Evolutionary conservation across 2,329 filamentous ascomycete species (phyloP).

Genomic region (Fusarium fujikuroi): DNA sequence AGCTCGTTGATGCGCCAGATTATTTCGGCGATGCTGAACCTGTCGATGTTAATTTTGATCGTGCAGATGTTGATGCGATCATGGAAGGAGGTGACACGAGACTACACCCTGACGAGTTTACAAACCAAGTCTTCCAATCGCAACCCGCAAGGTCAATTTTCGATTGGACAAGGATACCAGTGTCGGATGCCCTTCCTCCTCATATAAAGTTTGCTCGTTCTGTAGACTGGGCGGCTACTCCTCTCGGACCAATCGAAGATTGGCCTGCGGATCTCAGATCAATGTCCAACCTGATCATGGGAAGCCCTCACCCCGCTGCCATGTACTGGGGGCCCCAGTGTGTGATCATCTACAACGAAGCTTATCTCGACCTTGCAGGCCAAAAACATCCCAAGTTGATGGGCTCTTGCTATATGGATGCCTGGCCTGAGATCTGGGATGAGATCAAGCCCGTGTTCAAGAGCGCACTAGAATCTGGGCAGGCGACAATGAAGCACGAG

Average conservation of each 20-base stretch:
- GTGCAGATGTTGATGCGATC: conserved; percentile 34
- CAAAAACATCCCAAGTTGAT: conserved; percentile 81
- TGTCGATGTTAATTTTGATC: conserved; percentile 17
- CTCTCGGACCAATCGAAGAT: conserved; percentile 78
- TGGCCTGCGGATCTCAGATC: conserved; percentile 78
- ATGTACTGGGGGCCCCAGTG: conserved; percentile 83
- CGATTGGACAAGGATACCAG: conserved; percentile 81
- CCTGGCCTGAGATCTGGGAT: conserved; percentile 80
- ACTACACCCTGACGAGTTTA: conserved; percentile 56
- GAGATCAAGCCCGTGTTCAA: conserved; percentile 75
- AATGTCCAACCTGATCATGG: conserved; percentile 87
- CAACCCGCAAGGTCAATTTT: conserved; percentile 65
- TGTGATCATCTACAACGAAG: conserved; percentile 77
- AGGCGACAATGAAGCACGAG: conserved; percentile 87
- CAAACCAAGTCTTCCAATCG: conserved; percentile 54
- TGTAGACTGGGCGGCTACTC: conserved; percentile 77
- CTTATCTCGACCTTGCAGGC: conserved; percentile 76
- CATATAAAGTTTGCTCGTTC: conserved; percentile 80
- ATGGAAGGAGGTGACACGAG: conserved; percentile 43
- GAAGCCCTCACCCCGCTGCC: conserved; percentile 76
- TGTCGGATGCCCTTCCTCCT: conserved; percentile 70
- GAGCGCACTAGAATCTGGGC: conserved; percentile 74
- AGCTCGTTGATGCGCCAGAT: conserved; percentile 49
- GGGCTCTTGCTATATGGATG: conserved; percentile 75
- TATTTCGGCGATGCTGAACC: conserved; percentile 55